Base-by-base conservation (phyloP, 345 rosid genomes). In the Eucalyptus paniculata region DNA sequence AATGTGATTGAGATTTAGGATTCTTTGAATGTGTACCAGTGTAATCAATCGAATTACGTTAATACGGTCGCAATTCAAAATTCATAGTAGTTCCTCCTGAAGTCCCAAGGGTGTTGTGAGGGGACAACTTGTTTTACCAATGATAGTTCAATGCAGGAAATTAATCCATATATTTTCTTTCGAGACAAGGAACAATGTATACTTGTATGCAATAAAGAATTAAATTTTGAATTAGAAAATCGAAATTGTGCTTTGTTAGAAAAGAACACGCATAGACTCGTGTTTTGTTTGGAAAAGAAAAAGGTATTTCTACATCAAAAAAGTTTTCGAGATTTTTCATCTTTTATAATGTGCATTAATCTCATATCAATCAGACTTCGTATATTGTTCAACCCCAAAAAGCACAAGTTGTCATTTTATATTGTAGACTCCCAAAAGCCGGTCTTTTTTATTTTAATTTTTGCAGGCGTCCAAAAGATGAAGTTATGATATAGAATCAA, bases 281-380 rank as follows among this genome's bases (percentile, higher is more conserved):
- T 45, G 47, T 45, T 45, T 47, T 47, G 50, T 47, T 12, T 0
- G 14, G 50, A 12, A 47, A 47, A 0, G 37, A 12, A 47, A 12
- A 47, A 47, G 50, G 50, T 47, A 12, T 47, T 11, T 47, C 50
- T 0, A 12, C 50, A 12, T 4, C 50, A 4, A 0, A 47, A 47
- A 47, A 47, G 4, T 12, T 47, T 12, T 47, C 1, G 14, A 47
- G 50, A 12, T 47, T 47, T 12, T 47, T 12, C 14, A 47, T 47
- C 50, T 47, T 47, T 47, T 47, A 47, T 47, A 12, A 47, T 47
- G 50, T 47, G 14, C 14, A 47, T 47, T 47, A 47, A 47, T 47
- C 50, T 47, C 50, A 0, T 12, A 47, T 47, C 50, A 47, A 47
- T 0, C 50, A 12, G 50, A 47, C 14, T 47, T 0, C 5, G 0